Evolutionary conservation across 2,329 filamentous ascomycete genomes (phyloP).

Genomic region (Aspergillus japonicus): DNA sequence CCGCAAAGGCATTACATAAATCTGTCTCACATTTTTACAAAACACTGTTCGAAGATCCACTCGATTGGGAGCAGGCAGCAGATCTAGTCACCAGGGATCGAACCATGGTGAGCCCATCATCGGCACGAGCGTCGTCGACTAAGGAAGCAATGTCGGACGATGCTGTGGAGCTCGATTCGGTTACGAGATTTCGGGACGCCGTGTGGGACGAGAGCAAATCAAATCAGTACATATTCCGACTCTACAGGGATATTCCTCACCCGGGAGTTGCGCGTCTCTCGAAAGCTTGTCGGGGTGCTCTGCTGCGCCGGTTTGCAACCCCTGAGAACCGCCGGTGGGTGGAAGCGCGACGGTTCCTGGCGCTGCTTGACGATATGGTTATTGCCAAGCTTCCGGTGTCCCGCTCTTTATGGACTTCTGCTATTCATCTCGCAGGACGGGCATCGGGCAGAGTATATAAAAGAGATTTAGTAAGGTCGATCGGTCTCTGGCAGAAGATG

Average conservation of each 20-base stretch:
- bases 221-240: constrained; percentile 52
- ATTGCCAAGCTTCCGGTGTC: constrained; percentile 67
- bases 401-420: constrained; percentile 75
- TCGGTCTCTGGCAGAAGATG: constrained; percentile 87
- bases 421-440: constrained; percentile 74
- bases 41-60: constrained; percentile 19
- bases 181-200: constrained; percentile 42
- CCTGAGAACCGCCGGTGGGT: constrained; percentile 38
- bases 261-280: constrained; percentile 56
- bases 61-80: constrained; percentile 30
- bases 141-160: constrained; percentile 25
- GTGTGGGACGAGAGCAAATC: constrained; percentile 46
- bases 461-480: constrained; percentile 63
- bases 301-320: constrained; percentile 68
- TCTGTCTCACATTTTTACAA: constrained; percentile 27
- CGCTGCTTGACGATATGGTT: constrained; percentile 79
- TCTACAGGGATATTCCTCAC: constrained; percentile 53
- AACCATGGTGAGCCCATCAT: constrained; percentile 22
- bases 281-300: constrained; percentile 55
- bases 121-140: constrained; percentile 31
- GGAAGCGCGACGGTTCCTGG: constrained; percentile 76
- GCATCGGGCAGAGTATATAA: constrained; percentile 62
- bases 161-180: constrained; percentile 35
- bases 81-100: constrained; percentile 37
- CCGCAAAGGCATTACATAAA: constrained; percentile 20